These are phyloP conservation scores for Phlyctochytrium bullatum DNA, from an alignment of 192 early-diverging fungal genomes.

Conservation along the genomic window DNA sequence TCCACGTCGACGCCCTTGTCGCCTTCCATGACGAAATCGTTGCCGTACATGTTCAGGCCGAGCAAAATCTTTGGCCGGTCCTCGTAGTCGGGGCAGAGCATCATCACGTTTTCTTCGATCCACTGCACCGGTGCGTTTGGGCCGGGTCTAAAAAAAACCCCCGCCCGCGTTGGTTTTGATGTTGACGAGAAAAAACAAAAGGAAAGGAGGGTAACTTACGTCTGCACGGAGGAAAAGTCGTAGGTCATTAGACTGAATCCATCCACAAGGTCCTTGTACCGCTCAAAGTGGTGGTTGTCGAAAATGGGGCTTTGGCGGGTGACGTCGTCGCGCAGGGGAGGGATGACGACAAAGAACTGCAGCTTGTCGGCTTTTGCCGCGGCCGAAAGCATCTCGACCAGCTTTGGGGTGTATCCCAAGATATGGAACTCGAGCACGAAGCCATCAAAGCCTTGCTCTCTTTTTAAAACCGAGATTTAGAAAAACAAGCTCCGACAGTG, in stretches of 20 bases:
- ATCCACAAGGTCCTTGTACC: conserved; percentile 21
- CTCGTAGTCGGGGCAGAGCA: conserved; percentile 3
- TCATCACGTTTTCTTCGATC: conserved; percentile 17
- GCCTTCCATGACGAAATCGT: conserved; percentile 5
- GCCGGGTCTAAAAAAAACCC: conserved; percentile 1
- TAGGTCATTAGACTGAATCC: conserved; percentile 35
- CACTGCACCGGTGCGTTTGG: conserved; percentile 27
- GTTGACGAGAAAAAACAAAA: too few species aligned
- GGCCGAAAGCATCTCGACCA: conserved; percentile 5
- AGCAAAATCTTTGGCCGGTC: conserved; percentile 21
- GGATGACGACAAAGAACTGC: conserved; percentile 19
- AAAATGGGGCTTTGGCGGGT: conserved; percentile 6
- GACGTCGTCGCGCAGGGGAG: background rate
- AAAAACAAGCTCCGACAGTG: too few species aligned
- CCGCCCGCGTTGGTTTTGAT: too few species aligned
- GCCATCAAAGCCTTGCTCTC: conserved; percentile 18
- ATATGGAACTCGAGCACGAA: conserved; percentile 24
- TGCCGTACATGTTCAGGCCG: conserved; percentile 31
- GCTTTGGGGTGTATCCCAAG: conserved; percentile 10
- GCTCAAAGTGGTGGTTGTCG: conserved; percentile 4
- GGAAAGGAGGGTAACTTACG: too few species aligned
- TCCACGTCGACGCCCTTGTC: conserved; percentile 5
- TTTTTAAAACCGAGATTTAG: too few species aligned
- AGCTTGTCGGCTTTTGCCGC: conserved; percentile 5
- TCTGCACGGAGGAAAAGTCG: too few species aligned